Evolutionary conservation across 2,329 filamentous ascomycete genomes (phyloP).

Genomic region (Colletotrichum abscissum): DNA sequence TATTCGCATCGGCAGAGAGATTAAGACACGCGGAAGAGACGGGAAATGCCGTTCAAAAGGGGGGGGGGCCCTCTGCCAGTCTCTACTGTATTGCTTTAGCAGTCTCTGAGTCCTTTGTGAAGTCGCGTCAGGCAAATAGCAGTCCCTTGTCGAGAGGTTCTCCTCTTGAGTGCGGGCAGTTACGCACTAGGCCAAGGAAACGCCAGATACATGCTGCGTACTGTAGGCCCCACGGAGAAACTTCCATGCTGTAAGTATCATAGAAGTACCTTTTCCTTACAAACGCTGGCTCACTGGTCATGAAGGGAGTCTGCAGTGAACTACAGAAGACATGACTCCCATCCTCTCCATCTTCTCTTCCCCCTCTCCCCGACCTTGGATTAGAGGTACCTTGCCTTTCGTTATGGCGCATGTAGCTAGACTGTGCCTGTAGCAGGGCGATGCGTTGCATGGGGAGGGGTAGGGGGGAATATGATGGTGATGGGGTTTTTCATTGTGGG

Average conservation of each 20-base stretch:
- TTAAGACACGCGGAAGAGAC: not conserved
- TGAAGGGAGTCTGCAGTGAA: not conserved
- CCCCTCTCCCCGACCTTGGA: not conserved
- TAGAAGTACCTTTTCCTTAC: not conserved
- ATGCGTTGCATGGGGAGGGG: conserved; percentile 25
- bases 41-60: not conserved
- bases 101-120: not conserved
- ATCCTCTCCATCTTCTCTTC: not conserved
- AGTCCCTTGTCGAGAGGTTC: not conserved
- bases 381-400: not conserved
- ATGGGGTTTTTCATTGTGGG: conserved; percentile 1
- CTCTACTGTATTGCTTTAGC: not conserved
- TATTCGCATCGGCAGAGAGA: not conserved
- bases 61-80: not conserved
- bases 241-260: conserved; percentile 1
- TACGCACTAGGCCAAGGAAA: not conserved
- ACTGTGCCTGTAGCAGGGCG: conserved; percentile 18
- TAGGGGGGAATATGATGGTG: conserved; percentile 6
- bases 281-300: not conserved
- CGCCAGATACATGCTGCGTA: not conserved
- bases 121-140: not conserved
- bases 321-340: not conserved
- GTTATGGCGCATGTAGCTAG: conserved; percentile 13
- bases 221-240: not conserved
- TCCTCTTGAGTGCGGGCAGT: not conserved